Base-by-base conservation (phyloP, 2,329 filamentous ascomycete genomes). In the Stagonosporopsis cucurbitacearum region DNA sequence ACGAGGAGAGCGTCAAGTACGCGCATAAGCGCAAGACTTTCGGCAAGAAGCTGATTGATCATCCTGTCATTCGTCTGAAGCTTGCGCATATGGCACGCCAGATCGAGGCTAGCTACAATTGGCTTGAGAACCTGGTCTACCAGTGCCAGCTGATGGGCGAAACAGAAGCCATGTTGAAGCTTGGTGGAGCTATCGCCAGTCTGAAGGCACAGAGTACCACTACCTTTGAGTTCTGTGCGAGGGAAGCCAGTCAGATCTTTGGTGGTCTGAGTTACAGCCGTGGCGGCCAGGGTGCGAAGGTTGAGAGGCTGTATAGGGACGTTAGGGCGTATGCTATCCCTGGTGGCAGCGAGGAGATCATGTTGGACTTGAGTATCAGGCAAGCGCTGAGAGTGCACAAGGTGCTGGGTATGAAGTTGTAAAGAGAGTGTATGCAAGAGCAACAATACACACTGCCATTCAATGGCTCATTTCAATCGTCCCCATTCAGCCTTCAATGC, bases 1-100 rank as follows among this genome's bases (percentile, higher is more conserved):
- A 92, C 82, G 94, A 98, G 76, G 95, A 99, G 80, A 91, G 90
- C 22, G 86, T 98, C 77, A 96, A 96, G 78, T 99, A 97, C 80
- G 93, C 92, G 59, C 91, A 95, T 86, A 99, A 99, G 87, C 91
- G 95, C 66, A 88, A 88, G 68, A 98, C 95, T 0, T 99, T 99
- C 71, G 93, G 93, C 81, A 95, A 96, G 85, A 92, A 91, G 73
- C 89, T 99, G 64, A 95, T 97, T 73, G 90, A 97, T 65, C 95
- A 99, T 79, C 92, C 94, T 3, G 95, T 98, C 68, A 98, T 98
- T 78, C 92, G 95, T 11, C 87, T 97, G 80, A 98, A 98, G 82
- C 89, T 99, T 39, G 95, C 95, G 2, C 91, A 98, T 78, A 99
- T 99, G 95, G 94, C 92, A 3, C 88, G 95, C 54, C 95, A 98